Evolutionary conservation across 2,329 filamentous ascomycete species (phyloP).

Genomic region (Ascocoryne sarcoides): DNA sequence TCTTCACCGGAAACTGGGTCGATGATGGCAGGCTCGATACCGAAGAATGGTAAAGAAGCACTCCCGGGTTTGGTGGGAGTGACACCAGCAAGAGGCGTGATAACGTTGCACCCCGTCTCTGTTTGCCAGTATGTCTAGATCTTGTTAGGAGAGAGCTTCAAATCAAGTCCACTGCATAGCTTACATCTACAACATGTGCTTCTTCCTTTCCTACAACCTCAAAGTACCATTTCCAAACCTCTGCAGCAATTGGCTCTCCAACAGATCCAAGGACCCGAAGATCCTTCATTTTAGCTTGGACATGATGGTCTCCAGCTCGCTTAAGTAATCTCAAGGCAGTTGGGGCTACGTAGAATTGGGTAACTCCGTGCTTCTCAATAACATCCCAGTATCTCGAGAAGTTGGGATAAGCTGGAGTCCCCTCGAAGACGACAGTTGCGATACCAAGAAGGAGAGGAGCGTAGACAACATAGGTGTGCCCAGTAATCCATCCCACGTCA

Average conservation of each 20-base stretch:
- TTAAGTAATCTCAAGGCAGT: constrained; percentile 90
- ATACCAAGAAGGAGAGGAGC: constrained; percentile 88
- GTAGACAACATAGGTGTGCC: constrained; percentile 97
- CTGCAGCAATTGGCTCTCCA: constrained; percentile 92
- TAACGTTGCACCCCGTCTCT: constrained; percentile 94
- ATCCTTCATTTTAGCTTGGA: constrained; percentile 81
- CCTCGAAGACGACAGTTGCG: constrained; percentile 93
- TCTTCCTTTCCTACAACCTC: constrained; percentile 90
- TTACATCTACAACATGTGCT: constrained; percentile 86
- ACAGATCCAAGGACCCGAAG: constrained; percentile 89
- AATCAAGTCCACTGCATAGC: constrained; percentile 31
- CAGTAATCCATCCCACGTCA: constrained; percentile 98
- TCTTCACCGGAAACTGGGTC: constrained; percentile 93
- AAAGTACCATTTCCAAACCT: constrained; percentile 99
- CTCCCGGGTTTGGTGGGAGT: constrained; percentile 96
- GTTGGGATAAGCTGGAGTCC: constrained; percentile 92
- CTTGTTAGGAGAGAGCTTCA: constrained; percentile 12
- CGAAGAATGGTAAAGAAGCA: constrained; percentile 95
- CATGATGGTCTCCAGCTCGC: constrained; percentile 87
- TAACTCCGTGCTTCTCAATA: constrained; percentile 88
- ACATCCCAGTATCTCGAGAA: constrained; percentile 99
- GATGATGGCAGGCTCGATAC: constrained; percentile 94
- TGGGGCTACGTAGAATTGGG: constrained; percentile 96
- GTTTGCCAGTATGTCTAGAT: constrained; percentile 98
- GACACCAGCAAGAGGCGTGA: constrained; percentile 83